Evolutionary conservation across 306 rosid species (phyloP), one percentile per base, ranked within the genome.

Genomic region (Prinsepia uniflora): DNA sequence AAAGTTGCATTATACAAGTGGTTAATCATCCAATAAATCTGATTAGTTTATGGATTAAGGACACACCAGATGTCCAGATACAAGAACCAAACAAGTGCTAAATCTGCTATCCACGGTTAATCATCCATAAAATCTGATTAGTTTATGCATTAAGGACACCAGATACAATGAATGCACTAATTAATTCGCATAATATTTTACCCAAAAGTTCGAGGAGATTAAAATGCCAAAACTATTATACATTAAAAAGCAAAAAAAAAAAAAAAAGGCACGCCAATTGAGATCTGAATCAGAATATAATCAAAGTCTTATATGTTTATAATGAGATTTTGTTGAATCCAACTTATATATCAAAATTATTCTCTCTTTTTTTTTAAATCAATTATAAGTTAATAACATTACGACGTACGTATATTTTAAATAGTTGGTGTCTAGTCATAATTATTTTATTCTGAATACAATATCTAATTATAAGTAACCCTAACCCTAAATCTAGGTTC

Each of bases 161-260:
- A 41, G 71, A 66, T 72, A 39, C 56, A 76, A 49, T 73, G 79
- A 76, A 49, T 73, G 79, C 84, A 72, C 85, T 67, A 39, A 61
- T 65, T 65, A 53, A 72, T 74, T 8, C 10, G 36, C 36, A 55
- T 24, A 19, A 52, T 73, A 48, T 76, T 58, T 70, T 72, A 49
- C 62, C 49, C 45, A 68, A 71, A 55, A 79, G 76, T 84, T 86
- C 86, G 90, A 68, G 90, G 90, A 89, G 87, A 86, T 87, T 86
- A 83, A 82, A 90, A 83, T 84, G 90, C 78, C 71, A 24, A 66
- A 67, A 80, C 45, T 34, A 13, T 47, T 54, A 11, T 52, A 24
- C 20, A 20, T 20, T 13, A 13, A n/a, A 2, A 68, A 20, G 13
- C 30, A 24, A 5, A 1, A 45, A 36, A 41, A 47, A 45, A 72